Conservation (phyloP, 2,329 filamentous ascomycete genomes). For the Reticulascus tulasneorum region DNA sequence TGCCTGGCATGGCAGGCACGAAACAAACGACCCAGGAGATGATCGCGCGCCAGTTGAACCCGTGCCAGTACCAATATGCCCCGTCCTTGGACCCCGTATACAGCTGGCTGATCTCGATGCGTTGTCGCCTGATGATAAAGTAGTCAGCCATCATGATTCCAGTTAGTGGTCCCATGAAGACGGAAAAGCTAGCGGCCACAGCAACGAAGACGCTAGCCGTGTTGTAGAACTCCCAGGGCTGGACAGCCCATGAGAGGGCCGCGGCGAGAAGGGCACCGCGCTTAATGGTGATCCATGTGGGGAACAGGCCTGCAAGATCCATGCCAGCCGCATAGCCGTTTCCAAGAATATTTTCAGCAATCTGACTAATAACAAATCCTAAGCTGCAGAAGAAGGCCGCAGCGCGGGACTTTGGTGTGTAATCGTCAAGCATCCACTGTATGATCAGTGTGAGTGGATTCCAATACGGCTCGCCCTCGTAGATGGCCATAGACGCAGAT, state of each 20-base stretch:
- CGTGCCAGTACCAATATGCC: slow-evolving; percentile 32
- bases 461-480: slow-evolving; percentile 18
- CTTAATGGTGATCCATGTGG: slow-evolving; percentile 22
- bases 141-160: slow-evolving; percentile 26
- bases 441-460: slow-evolving; percentile 22
- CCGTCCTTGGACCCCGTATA: slow-evolving; percentile 27
- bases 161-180: slow-evolving; percentile 23
- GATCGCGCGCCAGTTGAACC: slow-evolving; percentile 30
- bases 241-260: slow-evolving; percentile 19
- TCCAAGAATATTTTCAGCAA: slow-evolving; percentile 24
- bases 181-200: slow-evolving; percentile 22
- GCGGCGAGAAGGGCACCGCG: slow-evolving; percentile 22
- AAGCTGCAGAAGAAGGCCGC: slow-evolving; percentile 23
- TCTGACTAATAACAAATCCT: slow-evolving; percentile 22
- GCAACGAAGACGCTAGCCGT: slow-evolving; percentile 21
- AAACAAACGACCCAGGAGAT: slow-evolving; percentile 26
- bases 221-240: slow-evolving; percentile 27
- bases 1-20: slow-evolving; percentile 22
- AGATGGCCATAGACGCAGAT: slow-evolving; percentile 22
- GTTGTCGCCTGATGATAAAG: slow-evolving; percentile 26
- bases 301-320: slow-evolving; percentile 23
- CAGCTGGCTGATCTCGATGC: slow-evolving; percentile 32
- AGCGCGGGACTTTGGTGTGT: slow-evolving; percentile 18
- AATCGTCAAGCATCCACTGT: slow-evolving; percentile 23
- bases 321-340: slow-evolving; percentile 25